Base-by-base conservation (phyloP, 768 basidiomycete genomes). In the Cytidiella melzeri region DNA sequence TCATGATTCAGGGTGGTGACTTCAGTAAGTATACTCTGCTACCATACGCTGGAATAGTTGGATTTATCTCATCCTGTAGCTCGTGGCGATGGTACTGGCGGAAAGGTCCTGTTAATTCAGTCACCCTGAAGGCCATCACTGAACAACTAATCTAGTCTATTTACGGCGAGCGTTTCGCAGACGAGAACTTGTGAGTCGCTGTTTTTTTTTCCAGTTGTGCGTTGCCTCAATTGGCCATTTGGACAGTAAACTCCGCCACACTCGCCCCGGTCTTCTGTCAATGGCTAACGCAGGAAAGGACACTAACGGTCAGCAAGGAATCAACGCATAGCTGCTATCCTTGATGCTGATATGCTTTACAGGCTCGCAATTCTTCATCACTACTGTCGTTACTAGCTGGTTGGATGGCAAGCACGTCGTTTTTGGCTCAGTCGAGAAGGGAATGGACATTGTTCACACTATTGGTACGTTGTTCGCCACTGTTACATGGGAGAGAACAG, bases 1-100 rank as follows among this genome's bases (percentile, higher is more conserved):
- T 95, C 70, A 95, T 95, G 92, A 92, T 95, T 59, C 94, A 97
- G 72, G 94, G 94, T 61, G 95, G 95, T 70, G 95, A 97, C 72
- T 99, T 97, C 70, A 96, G 90, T 87, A 66, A 59, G 87, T 79
- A 19, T 20, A 15, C 26, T 39, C 34, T 23, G 20, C 19, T 18
- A 25, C 1, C 25, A 7, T 24, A 10, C 13, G 50, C 10, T 18
- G 27, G 52, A 45, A 9, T 36, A 13, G 39, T 36, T 27, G 43
- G 52, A 57, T 39, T 47, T 3, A 6, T 12, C 45, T 13, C 38
- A 15, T 47, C 9, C 30, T n/a, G 13, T 49, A 91, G 88, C 89
- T 48, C 75, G 75, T 34, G 87, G 88, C 48, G 90, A 94, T 54
- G 92, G 92, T 55, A 92, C 91, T 57, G 91, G 91, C 56, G 91